Evolutionary conservation across 768 basidiomycete species (phyloP).

Genomic region (Lactifluus volemus): DNA sequence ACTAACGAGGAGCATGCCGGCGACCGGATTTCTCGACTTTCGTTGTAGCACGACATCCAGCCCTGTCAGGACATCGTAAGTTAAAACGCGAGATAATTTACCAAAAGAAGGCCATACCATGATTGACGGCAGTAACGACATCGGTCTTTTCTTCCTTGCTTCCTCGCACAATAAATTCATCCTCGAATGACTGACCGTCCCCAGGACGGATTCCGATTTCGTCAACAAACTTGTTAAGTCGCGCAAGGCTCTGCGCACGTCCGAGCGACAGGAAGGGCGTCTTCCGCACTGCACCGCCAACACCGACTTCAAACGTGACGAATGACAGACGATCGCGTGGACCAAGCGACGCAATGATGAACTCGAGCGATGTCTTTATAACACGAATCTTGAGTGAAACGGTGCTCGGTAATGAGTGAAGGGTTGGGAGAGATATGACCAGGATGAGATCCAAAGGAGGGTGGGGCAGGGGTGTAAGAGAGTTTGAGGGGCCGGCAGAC

Average conservation of each 20-base stretch:
- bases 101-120: conserved; percentile 42
- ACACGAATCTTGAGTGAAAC: conserved; percentile 83
- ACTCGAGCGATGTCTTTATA: conserved; percentile 82
- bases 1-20: conserved; percentile 88
- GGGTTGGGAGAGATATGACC: conserved; percentile 78
- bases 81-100: not conserved
- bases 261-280: conserved; percentile 86
- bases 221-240: conserved; percentile 74
- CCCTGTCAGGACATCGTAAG: not conserved
- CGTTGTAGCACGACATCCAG: conserved; percentile 91
- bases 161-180: conserved; percentile 57
- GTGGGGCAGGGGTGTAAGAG: conserved; percentile 72
- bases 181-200: conserved; percentile 27
- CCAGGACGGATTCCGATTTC: conserved; percentile 42
- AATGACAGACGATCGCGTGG: conserved; percentile 76
- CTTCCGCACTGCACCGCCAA: conserved; percentile 74
- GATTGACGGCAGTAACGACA: conserved; percentile 97
- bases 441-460: conserved; percentile 89
- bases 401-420: conserved; percentile 61
- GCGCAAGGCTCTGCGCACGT: conserved; percentile 53
- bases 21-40: conserved; percentile 81
- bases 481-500: conserved; percentile 69
- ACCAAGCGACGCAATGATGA: conserved; percentile 69
- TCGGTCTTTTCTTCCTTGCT: conserved; percentile 92
- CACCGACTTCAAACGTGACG: conserved; percentile 88